Base-by-base conservation (phyloP, 208 protist genomes). In the Acanthamoeba pearcei region DNA sequence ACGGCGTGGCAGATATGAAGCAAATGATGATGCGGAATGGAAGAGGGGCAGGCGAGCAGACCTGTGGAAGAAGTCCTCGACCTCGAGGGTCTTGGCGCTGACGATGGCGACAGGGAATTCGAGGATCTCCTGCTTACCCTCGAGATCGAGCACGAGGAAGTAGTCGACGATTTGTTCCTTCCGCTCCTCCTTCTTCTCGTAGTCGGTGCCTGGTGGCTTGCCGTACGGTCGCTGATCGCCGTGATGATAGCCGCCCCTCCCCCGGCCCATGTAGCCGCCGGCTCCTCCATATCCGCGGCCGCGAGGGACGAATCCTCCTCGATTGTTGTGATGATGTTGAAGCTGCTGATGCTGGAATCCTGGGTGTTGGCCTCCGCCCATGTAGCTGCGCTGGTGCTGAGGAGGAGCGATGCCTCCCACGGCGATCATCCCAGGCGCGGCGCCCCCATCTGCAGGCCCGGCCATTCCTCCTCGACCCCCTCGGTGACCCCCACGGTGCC, bases 71-170 rank as follows among this genome's bases (percentile, higher is more conserved):
- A 53, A 5, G 19, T 82, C 74, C 22, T 82, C 74, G 74, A 27
- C 74, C 29, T 82, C 74, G 74, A 82, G 74, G 24, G 74, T 82
- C 74, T 82, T 82, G 74, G 42, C 72, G n/a, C 55, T 82, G 1
- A 82, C 22, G 35, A 82, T 10, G 6, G 74, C 74, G 6, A 82
- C 74, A 19, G 74, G 74, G 42, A 82, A 82, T 53, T 82, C 74
- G 5, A 82, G 74, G 32, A 82, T 82, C 17, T 82, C 74, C 5
- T 82, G 74, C 74, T 82, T 82, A 12, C 74, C 74, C 74, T 82
- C 74, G 46, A 82, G 74, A 82, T 82, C 74, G 46, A 82, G 74
- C 9, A 82, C 38, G 74, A 82, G 74, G 74, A 82, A 82, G 74
- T 55, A 82, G 38, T 82, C 74, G 12, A 82, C 74, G 74, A 55